A percentile compares a stretch with the other conserved stretches of the same genome.
These are phyloP conservation scores for Zygosaccharomyces gambellarensis DNA, from an alignment of 805 yeast species.

Conservation along the genomic window DNA sequence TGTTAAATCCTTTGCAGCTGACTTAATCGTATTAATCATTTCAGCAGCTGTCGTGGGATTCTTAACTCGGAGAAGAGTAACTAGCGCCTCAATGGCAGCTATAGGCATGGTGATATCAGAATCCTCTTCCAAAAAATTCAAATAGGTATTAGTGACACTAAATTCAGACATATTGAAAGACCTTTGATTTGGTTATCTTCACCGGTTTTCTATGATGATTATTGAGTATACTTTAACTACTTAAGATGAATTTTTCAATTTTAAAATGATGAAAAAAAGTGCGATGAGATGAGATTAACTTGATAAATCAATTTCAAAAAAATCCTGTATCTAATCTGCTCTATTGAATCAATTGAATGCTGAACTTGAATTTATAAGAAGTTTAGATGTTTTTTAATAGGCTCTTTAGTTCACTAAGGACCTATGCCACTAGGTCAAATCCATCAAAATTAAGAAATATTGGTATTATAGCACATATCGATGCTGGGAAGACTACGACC, in stretches of 20 bases:
- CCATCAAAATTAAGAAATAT: conserved; percentile 59
- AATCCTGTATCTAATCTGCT: too few species aligned
- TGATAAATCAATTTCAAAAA: not conserved
- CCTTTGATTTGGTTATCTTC: not conserved
- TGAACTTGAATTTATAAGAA: not conserved
- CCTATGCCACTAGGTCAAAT: conserved; percentile 15
- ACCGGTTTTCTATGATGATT: not conserved
- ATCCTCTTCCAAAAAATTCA: conserved; percentile 78
- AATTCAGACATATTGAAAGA: conserved; percentile 40
- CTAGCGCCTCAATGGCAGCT: conserved; percentile 94
- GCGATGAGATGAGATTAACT: not conserved
- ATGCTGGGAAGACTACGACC: conserved; percentile 97
- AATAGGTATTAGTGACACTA: conserved; percentile 77
- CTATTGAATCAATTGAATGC: not conserved
- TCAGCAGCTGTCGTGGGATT: conserved; percentile 94
- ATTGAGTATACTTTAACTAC: not conserved
- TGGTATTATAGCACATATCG: conserved; percentile 98
- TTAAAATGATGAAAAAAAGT: not conserved
- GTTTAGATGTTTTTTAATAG: conserved; percentile 4
- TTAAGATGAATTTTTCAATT: not conserved
- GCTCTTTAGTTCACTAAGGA: conserved; percentile 6
- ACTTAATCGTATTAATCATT: conserved; percentile 71
- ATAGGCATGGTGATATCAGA: conserved; percentile 99
- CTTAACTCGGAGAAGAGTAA: conserved; percentile 71
- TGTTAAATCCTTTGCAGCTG: conserved; percentile 71